A percentile compares a stretch with the other conserved stretches of the same genome.
These are phyloP conservation scores for Umbelopsis vinacea DNA, from an alignment of 192 early-diverging fungal genomes.

Conservation along the genomic window DNA sequence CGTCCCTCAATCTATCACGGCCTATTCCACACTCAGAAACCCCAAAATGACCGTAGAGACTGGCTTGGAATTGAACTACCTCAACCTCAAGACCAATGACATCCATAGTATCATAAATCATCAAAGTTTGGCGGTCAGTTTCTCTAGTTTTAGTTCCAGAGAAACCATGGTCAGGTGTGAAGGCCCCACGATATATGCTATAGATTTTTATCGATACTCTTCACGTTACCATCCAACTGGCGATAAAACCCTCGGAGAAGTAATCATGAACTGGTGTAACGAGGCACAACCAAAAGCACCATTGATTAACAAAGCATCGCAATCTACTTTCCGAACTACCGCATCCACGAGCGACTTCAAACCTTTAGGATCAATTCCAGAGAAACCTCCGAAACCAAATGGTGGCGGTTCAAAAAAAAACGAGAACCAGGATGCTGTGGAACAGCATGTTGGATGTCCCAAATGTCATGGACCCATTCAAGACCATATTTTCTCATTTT, in stretches of 20 bases:
- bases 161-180: conserved; percentile 4
- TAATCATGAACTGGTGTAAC: conserved; percentile 20
- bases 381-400: not conserved
- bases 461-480: conserved; percentile 2
- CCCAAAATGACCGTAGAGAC: conserved; percentile 3
- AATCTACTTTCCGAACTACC: not conserved
- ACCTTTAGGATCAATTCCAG: not conserved
- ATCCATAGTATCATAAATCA: conserved; percentile 8
- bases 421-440: not conserved
- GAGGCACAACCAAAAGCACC: not conserved
- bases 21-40: conserved; percentile 24
- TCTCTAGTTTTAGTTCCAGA: not conserved
- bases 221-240: not conserved
- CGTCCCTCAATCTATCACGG: conserved; percentile 17
- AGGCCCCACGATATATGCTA: not conserved
- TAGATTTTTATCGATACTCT: conserved; percentile 22
- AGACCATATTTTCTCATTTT: conserved; percentile 61
- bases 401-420: not conserved
- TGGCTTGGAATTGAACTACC: conserved; percentile 1
- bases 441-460: conserved; percentile 23
- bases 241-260: conserved; percentile 19
- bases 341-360: not conserved
- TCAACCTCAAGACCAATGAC: conserved; percentile 5
- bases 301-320: not conserved
- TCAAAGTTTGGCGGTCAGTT: conserved; percentile 14